These are phyloP conservation scores for Cladosporium velox DNA, from an alignment of 2,329 filamentous ascomycete species.

Conservation along the genomic window DNA sequence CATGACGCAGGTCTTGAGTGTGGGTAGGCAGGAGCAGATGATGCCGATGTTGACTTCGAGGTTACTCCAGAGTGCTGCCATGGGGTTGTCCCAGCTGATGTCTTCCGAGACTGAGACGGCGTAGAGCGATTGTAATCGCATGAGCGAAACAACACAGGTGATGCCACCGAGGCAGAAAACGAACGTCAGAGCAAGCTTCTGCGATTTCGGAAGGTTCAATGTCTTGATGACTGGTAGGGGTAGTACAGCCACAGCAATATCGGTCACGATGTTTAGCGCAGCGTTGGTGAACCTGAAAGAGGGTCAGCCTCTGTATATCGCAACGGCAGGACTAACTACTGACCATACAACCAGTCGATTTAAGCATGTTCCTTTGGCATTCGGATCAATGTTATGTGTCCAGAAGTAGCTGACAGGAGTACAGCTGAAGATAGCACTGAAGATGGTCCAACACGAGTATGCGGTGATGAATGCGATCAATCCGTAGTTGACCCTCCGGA, in stretches of 20 bases:
- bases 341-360: constrained; percentile 36
- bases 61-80: constrained; percentile 31
- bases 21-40: constrained; percentile 33
- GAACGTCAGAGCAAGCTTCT: constrained; percentile 36
- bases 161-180: constrained; percentile 39
- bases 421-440: constrained; percentile 36
- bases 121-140: constrained; percentile 33
- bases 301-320: neutral
- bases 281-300: constrained; percentile 33
- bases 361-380: constrained; percentile 27
- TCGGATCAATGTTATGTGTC: constrained; percentile 24
- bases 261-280: constrained; percentile 38
- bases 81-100: constrained; percentile 33
- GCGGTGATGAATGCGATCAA: constrained; percentile 32
- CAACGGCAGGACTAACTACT: neutral
- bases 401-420: constrained; percentile 37
- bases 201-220: constrained; percentile 34
- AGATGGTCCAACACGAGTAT: constrained; percentile 35
- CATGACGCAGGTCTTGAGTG: constrained; percentile 32
- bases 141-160: constrained; percentile 32
- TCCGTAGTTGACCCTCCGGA: constrained; percentile 25
- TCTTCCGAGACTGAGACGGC: constrained; percentile 30
- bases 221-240: constrained; percentile 38
- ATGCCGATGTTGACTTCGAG: constrained; percentile 36
- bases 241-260: constrained; percentile 36